A percentile compares a stretch with the other conserved stretches of the same genome.
These are phyloP conservation scores for Nematodospora valgi DNA, from an alignment of 805 yeast genomes.

Conservation along the genomic window DNA sequence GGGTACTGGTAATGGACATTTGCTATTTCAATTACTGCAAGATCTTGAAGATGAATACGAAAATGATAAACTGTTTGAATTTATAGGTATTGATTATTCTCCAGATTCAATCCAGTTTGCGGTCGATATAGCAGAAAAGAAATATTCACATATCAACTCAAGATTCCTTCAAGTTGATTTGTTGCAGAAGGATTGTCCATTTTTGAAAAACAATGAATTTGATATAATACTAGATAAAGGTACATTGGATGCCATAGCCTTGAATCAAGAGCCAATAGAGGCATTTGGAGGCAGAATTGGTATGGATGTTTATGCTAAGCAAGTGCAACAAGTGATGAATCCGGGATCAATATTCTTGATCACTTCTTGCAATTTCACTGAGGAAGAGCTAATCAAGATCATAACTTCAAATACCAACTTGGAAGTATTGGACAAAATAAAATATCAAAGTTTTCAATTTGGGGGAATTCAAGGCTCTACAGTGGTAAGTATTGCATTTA, in stretches of 20 bases:
- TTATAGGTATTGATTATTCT: constrained; percentile 81
- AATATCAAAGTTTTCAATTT: constrained; percentile 80
- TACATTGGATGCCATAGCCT: constrained; percentile 93
- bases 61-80: constrained; percentile 13
- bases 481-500: constrained; percentile 82
- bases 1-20: constrained; percentile 96
- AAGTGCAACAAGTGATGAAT: constrained; percentile 55
- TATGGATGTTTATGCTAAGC: constrained; percentile 58
- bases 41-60: constrained; percentile 56
- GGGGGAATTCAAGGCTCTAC: constrained; percentile 90
- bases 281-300: constrained; percentile 46
- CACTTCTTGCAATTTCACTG: constrained; percentile 94
- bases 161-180: constrained; percentile 73
- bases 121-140: constrained; percentile 44
- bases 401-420: constrained; percentile 46
- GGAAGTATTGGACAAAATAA: constrained; percentile 59
- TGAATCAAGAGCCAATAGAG: constrained; percentile 53
- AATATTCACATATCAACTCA: constrained; percentile 31
- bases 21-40: constrained; percentile 64
- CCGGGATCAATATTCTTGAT: constrained; percentile 60
- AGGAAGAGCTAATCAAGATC: constrained; percentile 61
- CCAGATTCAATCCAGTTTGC: constrained; percentile 79
- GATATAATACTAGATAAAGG: constrained; percentile 91
- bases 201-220: constrained; percentile 40
- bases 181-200: constrained; percentile 36